A percentile compares a stretch with the other conserved stretches of the same genome.
Conservation (phyloP, 1,284 basidiomycete genomes). For the Anthracocystis panici-leucophaei region DNA sequence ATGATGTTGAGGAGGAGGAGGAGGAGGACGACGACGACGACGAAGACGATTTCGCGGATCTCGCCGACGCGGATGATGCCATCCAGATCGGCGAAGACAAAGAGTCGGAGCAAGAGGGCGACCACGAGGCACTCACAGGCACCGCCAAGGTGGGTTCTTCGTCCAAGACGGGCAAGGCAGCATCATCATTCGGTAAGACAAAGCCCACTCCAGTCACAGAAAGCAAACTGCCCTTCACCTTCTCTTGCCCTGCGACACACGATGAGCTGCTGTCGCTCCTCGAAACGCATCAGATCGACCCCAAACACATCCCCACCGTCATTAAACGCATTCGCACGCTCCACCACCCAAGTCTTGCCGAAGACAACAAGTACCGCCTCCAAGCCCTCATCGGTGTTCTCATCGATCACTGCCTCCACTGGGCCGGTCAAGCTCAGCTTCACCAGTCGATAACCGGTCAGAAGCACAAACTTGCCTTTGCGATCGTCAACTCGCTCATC, state of each 20-base stretch:
- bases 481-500: conserved; percentile 78
- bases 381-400: conserved; percentile 79
- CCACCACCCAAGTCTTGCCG: conserved; percentile 88
- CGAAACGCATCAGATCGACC: conserved; percentile 73
- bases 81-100: conserved; percentile 61
- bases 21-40: conserved; percentile 71
- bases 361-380: conserved; percentile 87
- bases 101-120: conserved; percentile 54
- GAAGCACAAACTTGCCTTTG: conserved; percentile 76
- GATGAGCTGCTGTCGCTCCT: conserved; percentile 88
- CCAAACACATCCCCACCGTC: conserved; percentile 79
- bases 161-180: conserved; percentile 16
- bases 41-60: conserved; percentile 57
- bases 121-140: conserved; percentile 41
- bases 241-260: conserved; percentile 86
- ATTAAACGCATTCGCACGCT: conserved; percentile 90
- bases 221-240: conserved; percentile 82
- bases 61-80: conserved; percentile 58
- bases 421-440: conserved; percentile 41
- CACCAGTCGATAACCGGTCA: conserved; percentile 25
- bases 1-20: conserved; percentile 62
- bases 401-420: conserved; percentile 89
- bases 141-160: conserved; percentile 16
- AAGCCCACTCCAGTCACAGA: conserved; percentile 22
- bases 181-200: not conserved